Conservation (phyloP, 2,329 filamentous ascomycete genomes). For the Curvularia verruculosa region DNA sequence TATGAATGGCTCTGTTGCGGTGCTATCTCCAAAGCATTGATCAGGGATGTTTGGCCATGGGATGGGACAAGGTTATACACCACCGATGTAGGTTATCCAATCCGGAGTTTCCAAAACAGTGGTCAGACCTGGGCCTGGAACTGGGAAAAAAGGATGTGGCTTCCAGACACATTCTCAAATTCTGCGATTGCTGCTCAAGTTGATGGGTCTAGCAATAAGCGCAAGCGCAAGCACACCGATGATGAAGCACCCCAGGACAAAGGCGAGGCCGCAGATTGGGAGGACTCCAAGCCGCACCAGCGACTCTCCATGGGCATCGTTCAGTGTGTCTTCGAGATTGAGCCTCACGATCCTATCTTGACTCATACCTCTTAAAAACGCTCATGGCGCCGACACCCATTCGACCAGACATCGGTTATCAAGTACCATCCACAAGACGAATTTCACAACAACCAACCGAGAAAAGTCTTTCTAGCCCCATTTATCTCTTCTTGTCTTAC, state of each 20-base stretch:
- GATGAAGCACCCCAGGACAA: too few species aligned
- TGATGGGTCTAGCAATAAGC: not conserved
- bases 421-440: too few species aligned
- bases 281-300: not conserved
- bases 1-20: constrained; percentile 27
- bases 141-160: not conserved
- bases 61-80: constrained; percentile 21
- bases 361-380: too few species aligned
- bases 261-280: not conserved
- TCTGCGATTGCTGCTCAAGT: not conserved
- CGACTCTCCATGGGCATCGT: not conserved
- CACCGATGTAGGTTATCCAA: accelerated
- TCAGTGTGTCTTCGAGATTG: not conserved
- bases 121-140: not conserved
- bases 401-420: too few species aligned
- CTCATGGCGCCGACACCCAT: too few species aligned
- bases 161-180: too few species aligned
- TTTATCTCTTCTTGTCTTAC: too few species aligned
- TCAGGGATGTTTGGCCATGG: constrained; percentile 20
- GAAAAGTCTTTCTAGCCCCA: too few species aligned
- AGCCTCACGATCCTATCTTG: too few species aligned
- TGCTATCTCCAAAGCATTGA: constrained; percentile 6
- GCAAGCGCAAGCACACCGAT: not conserved
- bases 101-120: not conserved
- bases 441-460: too few species aligned